These are phyloP conservation scores for Aspergillus tamarii DNA, from an alignment of 2,329 filamentous ascomycete genomes.

Conservation along the genomic window DNA sequence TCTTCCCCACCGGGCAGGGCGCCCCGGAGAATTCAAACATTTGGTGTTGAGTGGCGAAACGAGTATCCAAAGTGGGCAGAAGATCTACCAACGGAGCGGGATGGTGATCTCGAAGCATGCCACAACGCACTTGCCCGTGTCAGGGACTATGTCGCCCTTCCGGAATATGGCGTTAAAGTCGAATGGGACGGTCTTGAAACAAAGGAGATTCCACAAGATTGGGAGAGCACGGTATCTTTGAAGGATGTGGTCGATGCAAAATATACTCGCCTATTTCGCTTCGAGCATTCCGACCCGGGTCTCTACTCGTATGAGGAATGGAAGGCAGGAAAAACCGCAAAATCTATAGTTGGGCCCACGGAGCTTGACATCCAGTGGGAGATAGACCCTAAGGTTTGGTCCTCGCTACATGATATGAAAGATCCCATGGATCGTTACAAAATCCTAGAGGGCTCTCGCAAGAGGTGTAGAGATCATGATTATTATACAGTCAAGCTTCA, in stretches of 20 bases:
- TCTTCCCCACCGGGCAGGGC: neutral
- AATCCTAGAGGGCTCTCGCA: neutral
- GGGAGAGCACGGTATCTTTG: neutral
- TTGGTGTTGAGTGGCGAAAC: neutral
- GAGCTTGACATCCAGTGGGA: neutral
- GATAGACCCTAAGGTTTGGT: neutral
- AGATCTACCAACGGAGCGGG: neutral
- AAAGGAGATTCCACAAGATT: slow-evolving; percentile 9
- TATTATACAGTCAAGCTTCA: slow-evolving; percentile 20
- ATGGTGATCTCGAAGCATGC: neutral
- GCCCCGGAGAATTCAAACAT: neutral
- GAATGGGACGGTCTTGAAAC: neutral
- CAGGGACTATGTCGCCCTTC: neutral
- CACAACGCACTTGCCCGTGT: neutral
- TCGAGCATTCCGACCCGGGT: slow-evolving; percentile 20
- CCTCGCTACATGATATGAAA: neutral
- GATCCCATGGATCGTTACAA: neutral
- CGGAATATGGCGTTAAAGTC: neutral
- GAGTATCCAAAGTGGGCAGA: neutral
- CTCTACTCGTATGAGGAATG: slow-evolving; percentile 20
- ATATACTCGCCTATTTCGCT: slow-evolving; percentile 10
- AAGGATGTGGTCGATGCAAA: slow-evolving; percentile 7
- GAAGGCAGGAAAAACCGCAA: slow-evolving; percentile 17
- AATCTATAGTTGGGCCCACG: slow-evolving; percentile 12
- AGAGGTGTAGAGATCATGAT: slow-evolving; percentile 4